These are phyloP conservation scores for Fusarium illudens DNA, from an alignment of 2,329 filamentous ascomycete species.

Conservation along the genomic window DNA sequence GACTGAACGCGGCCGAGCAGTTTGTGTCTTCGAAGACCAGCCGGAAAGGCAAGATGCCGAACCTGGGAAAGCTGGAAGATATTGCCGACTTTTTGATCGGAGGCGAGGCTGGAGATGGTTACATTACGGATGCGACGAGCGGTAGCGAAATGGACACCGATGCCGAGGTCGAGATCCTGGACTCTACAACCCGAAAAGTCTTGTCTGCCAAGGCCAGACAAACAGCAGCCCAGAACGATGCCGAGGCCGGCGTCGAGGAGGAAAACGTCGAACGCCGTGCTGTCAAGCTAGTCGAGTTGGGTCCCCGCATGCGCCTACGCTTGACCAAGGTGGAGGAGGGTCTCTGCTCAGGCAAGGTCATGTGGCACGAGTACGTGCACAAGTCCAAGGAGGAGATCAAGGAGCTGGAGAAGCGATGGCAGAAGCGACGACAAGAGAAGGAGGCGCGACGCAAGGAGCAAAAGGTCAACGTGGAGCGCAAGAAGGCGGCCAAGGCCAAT, in stretches of 20 bases:
- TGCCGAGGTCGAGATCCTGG: conserved; percentile 88
- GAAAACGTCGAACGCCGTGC: conserved; percentile 80
- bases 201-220: conserved; percentile 61
- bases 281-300: conserved; percentile 91
- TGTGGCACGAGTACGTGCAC: conserved; percentile 97
- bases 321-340: conserved; percentile 97
- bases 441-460: conserved; percentile 83
- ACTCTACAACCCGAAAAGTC: conserved; percentile 70
- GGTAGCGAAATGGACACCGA: conserved; percentile 95
- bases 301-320: conserved; percentile 86
- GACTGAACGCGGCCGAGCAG: conserved; percentile 86
- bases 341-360: conserved; percentile 84
- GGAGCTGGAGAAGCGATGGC: conserved; percentile 84
- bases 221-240: conserved; percentile 50
- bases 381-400: conserved; percentile 83
- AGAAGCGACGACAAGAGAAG: conserved; percentile 79
- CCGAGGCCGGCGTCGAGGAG: conserved; percentile 58
- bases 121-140: conserved; percentile 84
- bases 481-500: conserved; percentile 63
- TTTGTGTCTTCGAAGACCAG: conserved; percentile 69
- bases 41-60: conserved; percentile 77
- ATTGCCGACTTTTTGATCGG: conserved; percentile 95
- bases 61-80: conserved; percentile 89
- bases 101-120: conserved; percentile 76
- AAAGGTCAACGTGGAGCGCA: conserved; percentile 89